Evolutionary conservation across 805 yeast genomes (phyloP), one percentile per base, ranked within the genome.

Genomic region (Pichia thaimueangensis): DNA sequence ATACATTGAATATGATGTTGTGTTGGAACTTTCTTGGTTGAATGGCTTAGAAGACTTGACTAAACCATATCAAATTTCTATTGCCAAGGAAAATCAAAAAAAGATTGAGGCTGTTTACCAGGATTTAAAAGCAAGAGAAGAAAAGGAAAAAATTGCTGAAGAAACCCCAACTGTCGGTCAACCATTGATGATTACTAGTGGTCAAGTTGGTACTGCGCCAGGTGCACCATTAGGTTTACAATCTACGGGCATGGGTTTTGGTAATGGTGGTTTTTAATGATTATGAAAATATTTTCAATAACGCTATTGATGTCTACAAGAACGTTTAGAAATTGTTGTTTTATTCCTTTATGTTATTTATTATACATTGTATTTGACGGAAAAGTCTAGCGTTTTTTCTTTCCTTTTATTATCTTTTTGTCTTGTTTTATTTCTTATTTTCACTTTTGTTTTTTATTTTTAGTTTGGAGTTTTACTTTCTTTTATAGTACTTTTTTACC

Each of bases 11-110:
- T 79, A 78, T 51, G 98, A 93, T 58, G 80, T 81, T 56, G 96
- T 91, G 17, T 65, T 83, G 52, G 98, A 93, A 64, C 68, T 88
- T 51, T 74, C 95, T 27, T 93, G 99, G 98, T 71, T 94, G 60
- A 83, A 87, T 64, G 75, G 76, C 52, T 76, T 93, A 65, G 76
- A 68, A 49, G 91, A 89, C 62, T 86, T 81, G 68, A 81, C 85
- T 51, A 89, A 85, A 70, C 98, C 99, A 42, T 93, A 88, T 65
- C 82, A 79, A 62, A 87, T 93, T 58, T 82, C 95, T 32, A 69
- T 84, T 50, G 78, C 81, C 56, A 82, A 81, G 54, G 97, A 91
- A 64, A 88, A 85, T 64, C 76, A 76, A 52, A 77, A 73, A 52
- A 71, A 75, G 47, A 62, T 88, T 47, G 68, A 76, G 51, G 83